Evolutionary conservation across 2,329 filamentous ascomycete species (phyloP).

Genomic region (Calycina marina): DNA sequence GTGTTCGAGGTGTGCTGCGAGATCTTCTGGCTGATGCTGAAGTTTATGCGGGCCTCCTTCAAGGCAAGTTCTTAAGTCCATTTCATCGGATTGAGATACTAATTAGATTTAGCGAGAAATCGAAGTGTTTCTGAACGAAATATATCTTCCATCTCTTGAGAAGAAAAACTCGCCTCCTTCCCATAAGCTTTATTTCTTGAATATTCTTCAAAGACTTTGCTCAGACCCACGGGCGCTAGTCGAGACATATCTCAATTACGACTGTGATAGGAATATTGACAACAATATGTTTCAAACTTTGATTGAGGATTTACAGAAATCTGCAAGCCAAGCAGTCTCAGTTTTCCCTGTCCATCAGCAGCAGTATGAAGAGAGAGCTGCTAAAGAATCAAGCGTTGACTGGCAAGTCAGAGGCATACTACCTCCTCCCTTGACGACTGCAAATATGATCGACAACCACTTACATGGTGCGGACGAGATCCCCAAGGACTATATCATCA

Average conservation of each 20-base stretch:
- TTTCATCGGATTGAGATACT: slow-evolving; percentile 1
- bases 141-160: slow-evolving; percentile 84
- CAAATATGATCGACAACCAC: slow-evolving; percentile 28
- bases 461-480: slow-evolving; percentile 52
- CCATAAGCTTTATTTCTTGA: slow-evolving; percentile 86
- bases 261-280: slow-evolving; percentile 88
- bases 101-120: slow-evolving; percentile 61
- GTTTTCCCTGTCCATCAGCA: slow-evolving; percentile 70
- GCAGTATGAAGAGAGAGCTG: slow-evolving; percentile 66
- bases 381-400: slow-evolving; percentile 42
- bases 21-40: slow-evolving; percentile 96
- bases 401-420: slow-evolving; percentile 81
- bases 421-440: slow-evolving; percentile 62
- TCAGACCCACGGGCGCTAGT: slow-evolving; percentile 79
- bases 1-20: slow-evolving; percentile 95
- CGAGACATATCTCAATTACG: slow-evolving; percentile 94
- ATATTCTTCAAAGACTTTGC: slow-evolving; percentile 69
- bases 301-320: slow-evolving; percentile 82
- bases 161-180: slow-evolving; percentile 73
- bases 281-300: slow-evolving; percentile 85
- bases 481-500: slow-evolving; percentile 81
- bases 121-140: slow-evolving; percentile 94
- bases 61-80: slow-evolving; percentile 43
- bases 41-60: slow-evolving; percentile 81
- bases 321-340: slow-evolving; percentile 64